Base-by-base conservation (phyloP, 768 basidiomycete species). In the Crepidotus variabilis region DNA sequence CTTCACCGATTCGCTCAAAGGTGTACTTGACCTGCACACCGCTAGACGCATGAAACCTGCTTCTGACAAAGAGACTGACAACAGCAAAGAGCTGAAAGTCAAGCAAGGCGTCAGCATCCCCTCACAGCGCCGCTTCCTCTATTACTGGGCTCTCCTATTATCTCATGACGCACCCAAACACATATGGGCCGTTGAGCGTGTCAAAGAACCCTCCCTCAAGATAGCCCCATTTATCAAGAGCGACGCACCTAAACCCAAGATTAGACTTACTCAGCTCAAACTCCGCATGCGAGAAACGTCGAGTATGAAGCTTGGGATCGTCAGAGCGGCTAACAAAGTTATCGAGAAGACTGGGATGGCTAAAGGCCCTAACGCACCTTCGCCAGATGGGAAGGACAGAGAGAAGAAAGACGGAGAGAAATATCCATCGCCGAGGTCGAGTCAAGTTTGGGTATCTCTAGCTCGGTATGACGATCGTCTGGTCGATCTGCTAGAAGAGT, bases 381-480 rank as follows among this genome's bases (percentile, higher is more conserved):
- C 6, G 8, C 47, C 22, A 23, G 22, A 28, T n/a, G 24, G 10
- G 22, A 36, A 4, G 51, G 34, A 50, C 0, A 32, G 34, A 11
- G 45, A 47, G 21, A 43, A 33, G n/a, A 54, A 47, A 20, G 54
- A 39, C 63, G 69, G 52, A 55, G 65, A 24, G 69, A 48, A 14
- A 51, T 50, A 14, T 39, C 21, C n/a, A 11, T 73, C 52, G 62
- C 68, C 60, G 73, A 50, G 59, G 11, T 52, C 75, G 34, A 67
- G 62, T 43, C 75, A 78, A 34, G 71, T 85, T 3, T 92, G 87
- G 89, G 85, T 77, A 2, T 90, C 88, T 18, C 71, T 94, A 11
- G 86, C 89, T n/a, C 77, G 91, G 54, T 95, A 95, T 65, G 84
- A 87, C 58, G 90, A 94, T 60, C 73, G 68, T 1, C 77, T 93